phyloP scores from a whole-genome alignment of 208 protist genomes.

The Kentomonas sorsogonicus region DNA sequence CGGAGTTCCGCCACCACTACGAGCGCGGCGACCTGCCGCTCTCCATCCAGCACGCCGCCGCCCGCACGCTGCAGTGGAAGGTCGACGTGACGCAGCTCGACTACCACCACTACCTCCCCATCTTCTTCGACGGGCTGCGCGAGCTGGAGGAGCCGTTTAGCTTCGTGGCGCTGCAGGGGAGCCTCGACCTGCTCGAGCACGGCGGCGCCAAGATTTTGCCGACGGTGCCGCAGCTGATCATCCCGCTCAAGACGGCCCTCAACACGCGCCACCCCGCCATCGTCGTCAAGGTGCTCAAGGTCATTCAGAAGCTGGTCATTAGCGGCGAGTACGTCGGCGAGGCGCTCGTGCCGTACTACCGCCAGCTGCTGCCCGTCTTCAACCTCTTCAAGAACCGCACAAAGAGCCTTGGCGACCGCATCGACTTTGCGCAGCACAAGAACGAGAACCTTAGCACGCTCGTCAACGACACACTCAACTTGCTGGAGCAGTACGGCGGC shows the following conservation, averaged over 20 bases:
- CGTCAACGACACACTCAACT: conserved; percentile 97
- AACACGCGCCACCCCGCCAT: conserved; percentile 96
- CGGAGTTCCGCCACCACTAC: conserved; percentile 97
- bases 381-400: conserved; percentile 97
- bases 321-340: conserved; percentile 94
- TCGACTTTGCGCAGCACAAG: conserved; percentile 95
- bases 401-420: conserved; percentile 88
- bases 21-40: conserved; percentile 97
- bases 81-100: conserved; percentile 96
- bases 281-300: conserved; percentile 92
- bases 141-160: conserved; percentile 96
- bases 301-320: conserved; percentile 95
- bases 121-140: conserved; percentile 98
- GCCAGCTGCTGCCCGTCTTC: conserved; percentile 98
- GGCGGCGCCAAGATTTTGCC: conserved; percentile 95
- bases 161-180: conserved; percentile 94
- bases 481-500: conserved; percentile 89
- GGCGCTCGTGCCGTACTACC: conserved; percentile 98
- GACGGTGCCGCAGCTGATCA: conserved; percentile 98
- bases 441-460: conserved; percentile 92
- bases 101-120: conserved; percentile 98
- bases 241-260: conserved; percentile 97
- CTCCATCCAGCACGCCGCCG: conserved; percentile 91
- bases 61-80: conserved; percentile 95
- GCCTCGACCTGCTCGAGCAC: conserved; percentile 91